These are phyloP conservation scores for Forsythia viridissima DNA, from an alignment of 257 asterid genomes.

Conservation along the genomic window DNA sequence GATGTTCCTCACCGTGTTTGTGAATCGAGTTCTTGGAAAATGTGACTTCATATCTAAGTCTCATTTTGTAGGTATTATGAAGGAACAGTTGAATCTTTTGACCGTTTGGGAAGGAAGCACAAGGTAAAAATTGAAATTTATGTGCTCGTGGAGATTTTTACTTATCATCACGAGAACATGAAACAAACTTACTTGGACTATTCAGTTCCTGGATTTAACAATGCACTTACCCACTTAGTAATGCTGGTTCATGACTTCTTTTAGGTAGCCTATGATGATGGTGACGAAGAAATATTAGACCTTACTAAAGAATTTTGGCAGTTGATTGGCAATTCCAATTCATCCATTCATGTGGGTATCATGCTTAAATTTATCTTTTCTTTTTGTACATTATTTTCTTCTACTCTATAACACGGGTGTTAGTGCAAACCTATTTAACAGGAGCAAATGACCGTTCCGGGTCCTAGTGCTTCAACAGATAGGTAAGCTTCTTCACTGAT, in stretches of 20 bases:
- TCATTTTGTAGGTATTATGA: conserved; percentile 37
- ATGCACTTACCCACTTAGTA: neutral
- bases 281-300: conserved; percentile 27
- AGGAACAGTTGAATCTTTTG: conserved; percentile 29
- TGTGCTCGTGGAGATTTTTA: neutral
- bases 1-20: neutral
- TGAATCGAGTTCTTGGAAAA: neutral
- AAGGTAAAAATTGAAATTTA: conserved; percentile 27
- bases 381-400: neutral
- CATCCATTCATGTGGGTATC: conserved; percentile 14
- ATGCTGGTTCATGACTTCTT: conserved; percentile 3
- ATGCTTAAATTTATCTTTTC: neutral
- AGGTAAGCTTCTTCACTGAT: conserved; percentile 10
- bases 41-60: neutral
- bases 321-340: conserved; percentile 10
- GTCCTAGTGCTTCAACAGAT: conserved; percentile 2
- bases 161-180: neutral
- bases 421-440: conserved; percentile 8
- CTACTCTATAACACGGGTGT: conserved; percentile 1
- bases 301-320: conserved; percentile 33
- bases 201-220: conserved; percentile 3
- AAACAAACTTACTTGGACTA: neutral
- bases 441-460: conserved; percentile 6
- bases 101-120: conserved; percentile 24
- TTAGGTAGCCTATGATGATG: conserved; percentile 40